Conservation (phyloP, 805 yeast genomes). For the Saturnispora silvae region DNA sequence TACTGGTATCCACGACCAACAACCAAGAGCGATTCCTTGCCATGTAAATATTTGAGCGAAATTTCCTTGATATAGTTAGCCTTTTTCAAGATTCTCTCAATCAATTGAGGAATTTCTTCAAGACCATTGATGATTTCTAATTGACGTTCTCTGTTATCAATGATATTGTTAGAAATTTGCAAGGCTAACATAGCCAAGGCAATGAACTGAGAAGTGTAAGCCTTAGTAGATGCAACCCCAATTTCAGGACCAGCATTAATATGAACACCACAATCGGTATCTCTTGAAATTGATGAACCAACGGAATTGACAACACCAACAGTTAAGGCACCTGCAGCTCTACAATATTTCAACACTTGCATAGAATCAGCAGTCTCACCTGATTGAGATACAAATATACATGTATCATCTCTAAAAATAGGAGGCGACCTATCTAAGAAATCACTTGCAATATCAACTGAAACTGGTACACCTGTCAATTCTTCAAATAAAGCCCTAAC, state of each 20-base stretch:
- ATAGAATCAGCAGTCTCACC: constrained; percentile 99
- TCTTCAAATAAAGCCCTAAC: constrained; percentile 95
- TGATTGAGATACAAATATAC: constrained; percentile 95
- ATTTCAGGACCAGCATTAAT: constrained; percentile 99
- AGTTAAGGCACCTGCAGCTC: constrained; percentile 93
- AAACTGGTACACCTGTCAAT: constrained; percentile 86
- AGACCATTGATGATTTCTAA: constrained; percentile 79
- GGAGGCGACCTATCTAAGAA: constrained; percentile 91
- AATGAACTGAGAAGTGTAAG: constrained; percentile 95
- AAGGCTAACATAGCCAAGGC: constrained; percentile 95
- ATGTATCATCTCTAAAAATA: constrained; percentile 96
- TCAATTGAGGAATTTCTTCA: constrained; percentile 75
- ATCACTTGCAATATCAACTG: constrained; percentile 89
- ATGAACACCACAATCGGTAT: constrained; percentile 98
- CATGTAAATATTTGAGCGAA: constrained; percentile 62
- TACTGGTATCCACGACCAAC: constrained; percentile 96
- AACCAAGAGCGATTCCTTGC: constrained; percentile 77
- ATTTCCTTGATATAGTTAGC: constrained; percentile 65
- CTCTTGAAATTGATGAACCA: constrained; percentile 94
- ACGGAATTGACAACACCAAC: constrained; percentile 97
- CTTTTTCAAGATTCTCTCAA: constrained; percentile 61
- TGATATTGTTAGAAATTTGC: constrained; percentile 85
- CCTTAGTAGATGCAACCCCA: constrained; percentile 98
- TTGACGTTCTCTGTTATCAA: constrained; percentile 68
- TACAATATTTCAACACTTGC: constrained; percentile 88